Evolutionary conservation across 1,284 basidiomycete genomes (phyloP), one percentile per base, ranked within the genome.

Genomic region (Takashimella tepidaria): DNA sequence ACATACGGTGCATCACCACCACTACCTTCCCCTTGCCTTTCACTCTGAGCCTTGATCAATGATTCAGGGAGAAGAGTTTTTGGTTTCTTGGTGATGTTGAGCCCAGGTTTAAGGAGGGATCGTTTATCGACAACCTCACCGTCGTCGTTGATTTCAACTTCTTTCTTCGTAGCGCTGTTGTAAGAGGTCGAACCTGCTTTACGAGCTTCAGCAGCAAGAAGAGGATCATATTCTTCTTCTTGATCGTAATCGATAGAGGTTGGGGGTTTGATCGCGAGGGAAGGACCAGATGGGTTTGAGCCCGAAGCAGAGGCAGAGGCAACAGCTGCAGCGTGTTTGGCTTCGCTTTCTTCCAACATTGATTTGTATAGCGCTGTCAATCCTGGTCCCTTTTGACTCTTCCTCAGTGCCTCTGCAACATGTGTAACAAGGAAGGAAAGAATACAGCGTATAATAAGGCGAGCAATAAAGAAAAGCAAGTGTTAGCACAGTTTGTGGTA

Each of bases 101-200:
- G 79, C 2, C 96, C 96, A 3, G 91, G 92, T 27, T 85, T 84
- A 41, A 98, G 80, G 8, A 99, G 79, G 44, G 95, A 88, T 52
- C 93, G 87, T 69, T 95, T 92, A 79, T 98, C 95, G 48, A 99
- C 88, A 48, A 98, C 90, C 73, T 96, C 88, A 66, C 92, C 92
- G 65, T 98, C 93, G 72, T 98, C 96, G 74, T 98, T 98, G 48
- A 98, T 78, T 73, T 97, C 93, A 41, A 98, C 86, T n/a, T 85
- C 80, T 72, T 89, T 87, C 19, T 92, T 93, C 62, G 86, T 79
- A 48, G 81, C 82, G 0, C 54, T 57, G 44, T 58, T 46, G 20
- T 52, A 53, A n/a, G 46, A 56, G 43, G 50, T 43, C 5, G 56
- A 41, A 19, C 53, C 55, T 1, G 60, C 56, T 43, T 51, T 45